Conservation (phyloP, 23 red algal species). For the Gracilaria vermiculophylla region DNA sequence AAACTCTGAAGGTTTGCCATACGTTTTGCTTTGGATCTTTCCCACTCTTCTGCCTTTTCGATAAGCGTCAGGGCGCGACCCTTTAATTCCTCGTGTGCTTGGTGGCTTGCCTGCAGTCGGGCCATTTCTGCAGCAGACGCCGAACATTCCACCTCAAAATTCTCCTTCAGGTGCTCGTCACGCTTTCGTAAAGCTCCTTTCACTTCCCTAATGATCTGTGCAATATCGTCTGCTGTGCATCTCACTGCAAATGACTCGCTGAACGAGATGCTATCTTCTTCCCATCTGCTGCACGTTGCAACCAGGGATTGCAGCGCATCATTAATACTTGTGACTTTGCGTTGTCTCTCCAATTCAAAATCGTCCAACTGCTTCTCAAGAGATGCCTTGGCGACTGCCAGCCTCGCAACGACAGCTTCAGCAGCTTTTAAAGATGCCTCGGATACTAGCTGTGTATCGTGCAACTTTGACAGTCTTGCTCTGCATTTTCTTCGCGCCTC, state of each 20-base stretch:
- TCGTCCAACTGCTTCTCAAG: neutral
- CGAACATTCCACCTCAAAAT: neutral
- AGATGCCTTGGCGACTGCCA: neutral
- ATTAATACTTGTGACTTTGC: neutral
- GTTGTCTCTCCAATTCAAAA: conserved; percentile 24
- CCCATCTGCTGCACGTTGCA: conserved; percentile 13
- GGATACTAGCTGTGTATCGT: neutral
- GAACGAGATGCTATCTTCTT: conserved; percentile 24
- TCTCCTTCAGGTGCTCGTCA: conserved; percentile 17
- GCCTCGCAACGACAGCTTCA: neutral
- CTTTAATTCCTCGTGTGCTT: neutral
- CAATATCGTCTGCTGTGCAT: neutral
- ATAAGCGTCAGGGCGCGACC: neutral
- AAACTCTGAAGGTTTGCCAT: conserved; percentile 7
- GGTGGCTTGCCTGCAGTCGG: neutral
- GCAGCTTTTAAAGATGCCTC: conserved; percentile 33
- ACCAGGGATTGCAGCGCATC: neutral
- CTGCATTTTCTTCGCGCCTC: conserved; percentile 19
- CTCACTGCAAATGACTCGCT: conserved; percentile 4
- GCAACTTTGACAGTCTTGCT: conserved; percentile 2
- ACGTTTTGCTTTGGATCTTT: neutral
- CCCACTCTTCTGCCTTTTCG: conserved; percentile 38
- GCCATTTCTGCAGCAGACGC: conserved; percentile 30
- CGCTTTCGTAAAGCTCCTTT: neutral
- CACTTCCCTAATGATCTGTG: conserved; percentile 2